Evolutionary conservation across 2,329 filamentous ascomycete species (phyloP).

Genomic region (Ophiocordyceps camponoti-rufipedis): DNA sequence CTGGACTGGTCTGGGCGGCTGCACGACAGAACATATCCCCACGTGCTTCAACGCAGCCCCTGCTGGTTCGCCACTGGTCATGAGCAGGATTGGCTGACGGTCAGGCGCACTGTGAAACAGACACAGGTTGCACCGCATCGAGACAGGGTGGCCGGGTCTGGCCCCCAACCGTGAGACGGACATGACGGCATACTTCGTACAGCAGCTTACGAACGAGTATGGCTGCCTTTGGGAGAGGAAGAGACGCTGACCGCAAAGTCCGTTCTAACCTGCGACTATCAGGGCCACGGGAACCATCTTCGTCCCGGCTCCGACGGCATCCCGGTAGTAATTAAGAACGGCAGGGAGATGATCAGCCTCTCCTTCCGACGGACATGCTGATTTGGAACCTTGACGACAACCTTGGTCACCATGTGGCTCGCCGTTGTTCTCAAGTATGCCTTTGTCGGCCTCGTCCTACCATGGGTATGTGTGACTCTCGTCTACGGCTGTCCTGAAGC

Average conservation of each 20-base stretch:
- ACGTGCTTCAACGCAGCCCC: background rate
- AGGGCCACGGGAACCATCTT: background rate
- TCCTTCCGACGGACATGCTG: background rate
- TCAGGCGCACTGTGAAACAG: background rate
- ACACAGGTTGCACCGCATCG: background rate
- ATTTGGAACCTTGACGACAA: background rate
- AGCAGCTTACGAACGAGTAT: background rate
- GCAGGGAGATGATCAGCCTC: background rate
- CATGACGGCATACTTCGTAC: background rate
- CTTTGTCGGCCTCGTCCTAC: background rate
- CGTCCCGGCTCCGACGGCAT: background rate
- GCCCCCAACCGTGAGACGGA: background rate
- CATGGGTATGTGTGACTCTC: background rate
- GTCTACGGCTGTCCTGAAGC: background rate
- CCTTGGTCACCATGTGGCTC: background rate
- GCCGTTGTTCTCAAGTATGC: background rate
- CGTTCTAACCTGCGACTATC: background rate
- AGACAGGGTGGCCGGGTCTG: background rate
- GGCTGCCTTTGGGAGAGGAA: background rate
- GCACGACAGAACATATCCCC: background rate
- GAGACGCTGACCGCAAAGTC: background rate
- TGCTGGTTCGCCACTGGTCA: background rate
- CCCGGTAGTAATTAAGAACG: background rate
- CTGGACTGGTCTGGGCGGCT: background rate
- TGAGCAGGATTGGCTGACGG: background rate